phyloP scores from a whole-genome alignment of 2,329 filamentous ascomycete species.

The Ceratocystis alfenasii region DNA sequence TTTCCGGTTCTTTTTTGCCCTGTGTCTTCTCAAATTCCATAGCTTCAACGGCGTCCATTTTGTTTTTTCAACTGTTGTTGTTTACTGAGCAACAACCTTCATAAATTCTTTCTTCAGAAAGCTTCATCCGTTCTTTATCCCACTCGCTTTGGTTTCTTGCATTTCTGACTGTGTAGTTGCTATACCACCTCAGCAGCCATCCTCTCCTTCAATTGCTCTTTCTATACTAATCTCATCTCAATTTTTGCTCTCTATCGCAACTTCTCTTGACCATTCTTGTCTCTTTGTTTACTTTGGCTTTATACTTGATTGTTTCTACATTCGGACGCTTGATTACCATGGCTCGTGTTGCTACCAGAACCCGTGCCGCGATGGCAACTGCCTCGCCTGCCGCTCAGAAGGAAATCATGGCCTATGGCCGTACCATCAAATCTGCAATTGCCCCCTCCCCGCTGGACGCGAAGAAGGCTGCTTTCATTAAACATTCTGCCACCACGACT shows the following conservation, averaged over 20 bases:
- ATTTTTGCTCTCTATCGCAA: neutral
- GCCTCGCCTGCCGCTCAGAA: slow-evolving; percentile 18
- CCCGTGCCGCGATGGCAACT: slow-evolving; percentile 15
- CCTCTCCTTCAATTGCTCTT: neutral
- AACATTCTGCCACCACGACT: neutral
- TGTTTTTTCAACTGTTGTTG: neutral
- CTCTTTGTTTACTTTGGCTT: slow-evolving; percentile 3
- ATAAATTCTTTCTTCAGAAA: neutral
- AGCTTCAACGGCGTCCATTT: neutral
- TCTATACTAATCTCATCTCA: neutral
- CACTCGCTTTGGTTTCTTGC: neutral
- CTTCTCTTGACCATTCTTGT: slow-evolving; percentile 1
- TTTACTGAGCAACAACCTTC: neutral
- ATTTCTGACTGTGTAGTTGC: neutral
- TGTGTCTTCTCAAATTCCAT: neutral
- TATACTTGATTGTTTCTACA: neutral
- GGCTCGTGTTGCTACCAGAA: slow-evolving; percentile 22
- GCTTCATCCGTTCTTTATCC: neutral
- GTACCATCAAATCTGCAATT: slow-evolving; percentile 25
- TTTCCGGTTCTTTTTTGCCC: neutral
- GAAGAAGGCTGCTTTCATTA: slow-evolving; percentile 28
- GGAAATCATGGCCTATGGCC: slow-evolving; percentile 17
- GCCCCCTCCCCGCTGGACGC: slow-evolving; percentile 23
- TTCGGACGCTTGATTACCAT: slow-evolving; percentile 13
- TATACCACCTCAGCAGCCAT: neutral